Evolutionary conservation across 1,139 yeast genomes (phyloP).

Genomic region (Pneumocystis carinii): DNA sequence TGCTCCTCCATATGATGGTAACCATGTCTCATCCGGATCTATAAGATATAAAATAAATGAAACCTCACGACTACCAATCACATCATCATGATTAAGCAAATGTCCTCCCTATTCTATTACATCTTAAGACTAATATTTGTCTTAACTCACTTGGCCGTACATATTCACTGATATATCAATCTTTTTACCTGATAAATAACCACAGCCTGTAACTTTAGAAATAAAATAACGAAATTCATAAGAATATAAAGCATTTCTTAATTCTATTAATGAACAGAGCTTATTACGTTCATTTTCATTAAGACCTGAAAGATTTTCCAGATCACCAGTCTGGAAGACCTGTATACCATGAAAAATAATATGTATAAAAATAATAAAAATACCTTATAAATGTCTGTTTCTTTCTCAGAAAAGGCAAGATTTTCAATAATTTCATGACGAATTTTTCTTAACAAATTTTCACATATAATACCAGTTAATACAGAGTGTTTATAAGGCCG

Average conservation of each 20-base stretch:
- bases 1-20: conserved; percentile 82
- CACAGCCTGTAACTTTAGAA: conserved; percentile 75
- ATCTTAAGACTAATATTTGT: neutral
- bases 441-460: conserved; percentile 58
- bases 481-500: conserved; percentile 86
- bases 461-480: conserved; percentile 57
- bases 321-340: conserved; percentile 82
- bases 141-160: conserved; percentile 39
- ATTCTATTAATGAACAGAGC: conserved; percentile 56
- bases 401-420: conserved; percentile 83
- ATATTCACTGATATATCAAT: conserved; percentile 89
- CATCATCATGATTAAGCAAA: conserved; percentile 89
- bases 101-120: conserved; percentile 49
- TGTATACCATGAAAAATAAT: neutral
- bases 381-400: conserved; percentile 80
- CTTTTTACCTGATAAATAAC: conserved; percentile 72
- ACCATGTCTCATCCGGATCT: conserved; percentile 81
- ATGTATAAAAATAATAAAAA: neutral
- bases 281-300: conserved; percentile 59
- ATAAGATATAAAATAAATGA: conserved; percentile 86
- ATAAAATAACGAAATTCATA: conserved; percentile 67
- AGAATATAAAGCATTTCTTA: conserved; percentile 78
- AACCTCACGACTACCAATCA: conserved; percentile 85
- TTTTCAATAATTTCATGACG: conserved; percentile 69
- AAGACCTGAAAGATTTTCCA: conserved; percentile 81